Base-by-base conservation (phyloP, 108 stramenopile species). In the Poteriospumella lacustris region DNA sequence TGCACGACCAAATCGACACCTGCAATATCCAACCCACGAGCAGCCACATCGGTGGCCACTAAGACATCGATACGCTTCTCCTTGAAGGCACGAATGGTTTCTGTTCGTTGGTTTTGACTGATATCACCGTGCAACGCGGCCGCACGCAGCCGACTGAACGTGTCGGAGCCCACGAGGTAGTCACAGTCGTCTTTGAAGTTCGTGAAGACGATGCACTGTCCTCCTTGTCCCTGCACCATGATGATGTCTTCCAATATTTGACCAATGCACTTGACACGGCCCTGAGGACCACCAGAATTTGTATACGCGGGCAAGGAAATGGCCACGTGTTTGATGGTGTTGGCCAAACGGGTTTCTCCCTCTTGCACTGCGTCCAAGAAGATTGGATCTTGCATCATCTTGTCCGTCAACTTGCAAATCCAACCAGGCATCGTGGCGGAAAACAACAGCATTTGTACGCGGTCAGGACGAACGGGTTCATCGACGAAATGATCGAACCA, bases 21-120 rank as follows among this genome's bases (percentile, higher is more conserved):
- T 44, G 91, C 85, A 80, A 99, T 96, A 84, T 99, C 97, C 79
- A 98, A 95, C 33, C 99, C 99, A 42, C 99, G 88, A 28, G 99
- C 99, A 36, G 99, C 99, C 24, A 99, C 99, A 84, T 99, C 99
- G 0, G 99, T 99, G 0, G 99, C 99, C 19, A 99, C 96, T 68
- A 99, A 87, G 12, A 97, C 97, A 78, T 94, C 90, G 84, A 99
- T 93, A 0, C 90, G 83, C 41, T 96, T 94, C 1, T 91, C 87
- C 38, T 95, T 89, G 88, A 99, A 99, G 24, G 92, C 94, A 56
- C 89, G 83, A 43, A 99, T 88, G 39, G 96, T 98, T 29, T 92
- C 86, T 3, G 15, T 26, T 29, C 77, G 95, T 82, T 97, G 96
- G 78, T 91, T 90, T 87, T 99, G 98, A 41, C 92, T 91, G 76